These are phyloP conservation scores for Hansenula anomala DNA, from an alignment of 1,139 yeast species.

Conservation along the genomic window DNA sequence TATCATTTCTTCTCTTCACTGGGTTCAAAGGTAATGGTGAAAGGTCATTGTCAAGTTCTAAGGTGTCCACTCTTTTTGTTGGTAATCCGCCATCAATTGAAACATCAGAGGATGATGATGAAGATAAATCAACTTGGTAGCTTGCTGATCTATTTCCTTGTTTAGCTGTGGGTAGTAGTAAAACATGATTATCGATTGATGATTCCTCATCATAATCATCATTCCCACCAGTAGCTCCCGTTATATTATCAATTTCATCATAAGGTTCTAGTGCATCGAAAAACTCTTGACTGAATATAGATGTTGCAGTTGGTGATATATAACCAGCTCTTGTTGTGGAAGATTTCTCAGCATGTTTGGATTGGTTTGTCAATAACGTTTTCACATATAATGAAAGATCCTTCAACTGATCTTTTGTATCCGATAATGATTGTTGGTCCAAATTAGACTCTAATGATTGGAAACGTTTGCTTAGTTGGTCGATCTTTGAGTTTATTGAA, in stretches of 20 bases:
- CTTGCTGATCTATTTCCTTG: conserved; percentile 4
- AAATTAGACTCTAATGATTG: background rate
- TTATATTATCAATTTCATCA: conserved; percentile 18
- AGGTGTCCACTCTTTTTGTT: conserved; percentile 1
- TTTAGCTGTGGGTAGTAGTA: conserved; percentile 10
- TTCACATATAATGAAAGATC: conserved; percentile 8
- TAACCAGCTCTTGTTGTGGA: background rate
- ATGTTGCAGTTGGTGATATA: conserved; percentile 20
- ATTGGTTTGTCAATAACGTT: conserved; percentile 3
- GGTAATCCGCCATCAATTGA: background rate
- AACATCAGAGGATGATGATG: conserved; percentile 6
- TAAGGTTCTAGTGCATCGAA: conserved; percentile 62
- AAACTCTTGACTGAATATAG: conserved; percentile 46
- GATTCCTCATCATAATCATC: conserved; percentile 11
- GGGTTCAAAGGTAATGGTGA: conserved; percentile 58
- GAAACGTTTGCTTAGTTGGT: conserved; percentile 3
- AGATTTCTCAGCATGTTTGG: no score
- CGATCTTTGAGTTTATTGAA: conserved; percentile 7
- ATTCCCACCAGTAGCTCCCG: conserved; percentile 16
- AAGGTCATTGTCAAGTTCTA: conserved; percentile 27
- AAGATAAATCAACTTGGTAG: conserved; percentile 16
- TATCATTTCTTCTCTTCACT: conserved; percentile 52
- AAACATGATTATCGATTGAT: conserved; percentile 14
- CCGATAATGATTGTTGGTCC: background rate
- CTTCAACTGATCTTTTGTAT: conserved; percentile 4